A percentile compares a stretch with the other conserved stretches of the same genome.
phyloP scores from a whole-genome alignment of 768 basidiomycete species.

The Phlegmacium glaucopus region DNA sequence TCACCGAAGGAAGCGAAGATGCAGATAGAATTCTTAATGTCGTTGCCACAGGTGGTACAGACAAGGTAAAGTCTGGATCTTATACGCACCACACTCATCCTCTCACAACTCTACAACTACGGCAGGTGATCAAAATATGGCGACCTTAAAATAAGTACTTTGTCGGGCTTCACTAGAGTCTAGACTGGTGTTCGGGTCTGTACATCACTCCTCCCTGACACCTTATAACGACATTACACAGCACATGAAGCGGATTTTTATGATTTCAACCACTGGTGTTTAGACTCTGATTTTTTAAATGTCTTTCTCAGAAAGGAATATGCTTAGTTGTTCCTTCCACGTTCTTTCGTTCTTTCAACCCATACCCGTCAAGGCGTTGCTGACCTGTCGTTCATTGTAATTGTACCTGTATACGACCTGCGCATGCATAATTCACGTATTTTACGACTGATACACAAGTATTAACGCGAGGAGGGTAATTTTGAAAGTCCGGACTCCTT shows the following conservation, averaged over 20 bases:
- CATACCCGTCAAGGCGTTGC: neutral
- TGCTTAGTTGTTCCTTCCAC: neutral
- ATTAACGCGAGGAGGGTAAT: too few relatives aligned
- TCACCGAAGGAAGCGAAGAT: conserved; percentile 35
- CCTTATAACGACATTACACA: neutral
- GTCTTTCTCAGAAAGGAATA: too few relatives aligned
- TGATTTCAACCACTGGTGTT: too few relatives aligned
- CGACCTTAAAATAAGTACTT: conserved; percentile 8
- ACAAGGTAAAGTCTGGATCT: conserved; percentile 34
- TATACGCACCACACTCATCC: neutral
- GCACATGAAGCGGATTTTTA: too few relatives aligned
- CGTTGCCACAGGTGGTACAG: conserved; percentile 65
- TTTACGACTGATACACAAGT: neutral
- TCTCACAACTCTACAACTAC: neutral
- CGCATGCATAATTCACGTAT: neutral
- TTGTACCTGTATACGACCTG: neutral
- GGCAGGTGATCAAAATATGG: conserved; percentile 22
- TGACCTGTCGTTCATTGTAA: neutral
- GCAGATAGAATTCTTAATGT: conserved; percentile 66
- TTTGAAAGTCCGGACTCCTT: too few relatives aligned
- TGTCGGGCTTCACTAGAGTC: neutral
- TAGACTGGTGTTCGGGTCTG: neutral
- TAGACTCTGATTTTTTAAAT: too few relatives aligned
- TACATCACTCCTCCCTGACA: neutral
- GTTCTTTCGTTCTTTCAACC: neutral